Conservation (phyloP, 2,329 filamentous ascomycete genomes). For the Colletotrichum tropicicola region DNA sequence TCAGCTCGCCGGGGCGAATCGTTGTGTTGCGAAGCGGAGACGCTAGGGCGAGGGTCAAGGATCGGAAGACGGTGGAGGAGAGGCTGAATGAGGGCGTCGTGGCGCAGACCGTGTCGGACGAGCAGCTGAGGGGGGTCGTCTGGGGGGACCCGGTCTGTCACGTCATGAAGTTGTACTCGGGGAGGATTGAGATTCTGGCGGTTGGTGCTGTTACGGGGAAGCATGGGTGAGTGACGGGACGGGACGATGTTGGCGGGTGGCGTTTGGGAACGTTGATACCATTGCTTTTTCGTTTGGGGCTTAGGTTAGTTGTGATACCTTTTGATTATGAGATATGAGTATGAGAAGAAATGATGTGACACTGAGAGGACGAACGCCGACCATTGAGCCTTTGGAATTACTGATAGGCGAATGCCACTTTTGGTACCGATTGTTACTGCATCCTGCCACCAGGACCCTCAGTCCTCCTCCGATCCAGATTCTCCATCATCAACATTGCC, state of each 20-base stretch:
- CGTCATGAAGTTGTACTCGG: slow-evolving; percentile 80
- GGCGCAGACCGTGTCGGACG: slow-evolving; percentile 74
- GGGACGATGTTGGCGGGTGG: too few species aligned
- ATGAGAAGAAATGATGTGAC: too few species aligned
- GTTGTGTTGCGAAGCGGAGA: slow-evolving; percentile 70
- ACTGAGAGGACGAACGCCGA: too few species aligned
- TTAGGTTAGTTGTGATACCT: too few species aligned
- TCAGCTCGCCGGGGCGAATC: slow-evolving; percentile 76
- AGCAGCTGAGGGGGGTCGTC: slow-evolving; percentile 73
- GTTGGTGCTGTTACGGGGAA: slow-evolving; percentile 70
- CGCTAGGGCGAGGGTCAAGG: slow-evolving; percentile 44
- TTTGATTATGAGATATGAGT: too few species aligned
- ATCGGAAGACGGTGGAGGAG: slow-evolving; percentile 59
- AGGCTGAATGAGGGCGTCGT: slow-evolving; percentile 68
- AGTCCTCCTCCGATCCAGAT: too few species aligned
- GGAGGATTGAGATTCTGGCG: slow-evolving; percentile 75
- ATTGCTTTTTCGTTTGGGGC: too few species aligned
- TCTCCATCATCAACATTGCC: too few species aligned
- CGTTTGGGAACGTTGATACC: background rate
- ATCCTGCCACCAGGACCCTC: too few species aligned
- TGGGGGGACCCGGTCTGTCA: slow-evolving; percentile 87
- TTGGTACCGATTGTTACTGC: too few species aligned
- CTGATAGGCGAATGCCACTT: too few species aligned
- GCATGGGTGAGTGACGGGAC: slow-evolving; percentile 33
- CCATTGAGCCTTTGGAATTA: too few species aligned